phyloP scores from a whole-genome alignment of 225 moss, liverwort and hornwort genomes.

The Physcomitrium patens region DNA sequence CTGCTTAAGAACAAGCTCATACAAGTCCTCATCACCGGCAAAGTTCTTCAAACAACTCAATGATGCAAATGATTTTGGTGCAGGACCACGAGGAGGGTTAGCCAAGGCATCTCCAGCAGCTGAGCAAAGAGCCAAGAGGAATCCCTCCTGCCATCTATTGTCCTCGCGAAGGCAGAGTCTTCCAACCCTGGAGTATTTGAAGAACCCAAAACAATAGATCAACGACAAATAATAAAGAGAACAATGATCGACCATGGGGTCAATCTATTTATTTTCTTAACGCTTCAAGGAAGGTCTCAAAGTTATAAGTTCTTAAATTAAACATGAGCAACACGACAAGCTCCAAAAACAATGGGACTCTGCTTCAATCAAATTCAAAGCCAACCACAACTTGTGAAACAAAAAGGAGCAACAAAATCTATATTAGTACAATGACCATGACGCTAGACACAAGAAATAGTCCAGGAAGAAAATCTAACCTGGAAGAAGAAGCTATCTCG shows the following conservation, averaged over 20 bases:
- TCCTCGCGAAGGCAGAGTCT: constrained; percentile 88
- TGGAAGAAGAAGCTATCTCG: constrained; percentile 80
- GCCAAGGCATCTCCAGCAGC: constrained; percentile 95
- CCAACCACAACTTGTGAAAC: constrained; percentile 11
- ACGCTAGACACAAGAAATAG: constrained; percentile 5
- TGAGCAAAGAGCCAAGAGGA: constrained; percentile 90
- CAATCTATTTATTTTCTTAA: background rate
- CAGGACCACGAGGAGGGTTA: constrained; percentile 84
- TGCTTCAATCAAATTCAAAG: background rate
- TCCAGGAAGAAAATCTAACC: constrained; percentile 43
- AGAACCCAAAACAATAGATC: constrained; percentile 3
- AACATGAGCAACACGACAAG: background rate
- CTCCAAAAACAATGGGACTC: constrained; percentile 2
- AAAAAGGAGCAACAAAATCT: background rate
- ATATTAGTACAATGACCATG: constrained; percentile 8
- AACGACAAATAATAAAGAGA: constrained; percentile 1
- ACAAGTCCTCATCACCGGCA: constrained; percentile 86
- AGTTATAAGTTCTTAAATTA: background rate
- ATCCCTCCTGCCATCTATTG: constrained; percentile 92
- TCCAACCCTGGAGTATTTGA: constrained; percentile 61
- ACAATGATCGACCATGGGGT: background rate
- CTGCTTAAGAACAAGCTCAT: constrained; percentile 87
- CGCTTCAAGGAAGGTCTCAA: background rate
- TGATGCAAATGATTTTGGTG: constrained; percentile 89
- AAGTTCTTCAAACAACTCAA: constrained; percentile 95